Percentiles rank a stretch among this genome's conserved stretches.
Evolutionary conservation across 768 basidiomycete species (phyloP).

Genomic region (Pleurotus ostreatus): DNA sequence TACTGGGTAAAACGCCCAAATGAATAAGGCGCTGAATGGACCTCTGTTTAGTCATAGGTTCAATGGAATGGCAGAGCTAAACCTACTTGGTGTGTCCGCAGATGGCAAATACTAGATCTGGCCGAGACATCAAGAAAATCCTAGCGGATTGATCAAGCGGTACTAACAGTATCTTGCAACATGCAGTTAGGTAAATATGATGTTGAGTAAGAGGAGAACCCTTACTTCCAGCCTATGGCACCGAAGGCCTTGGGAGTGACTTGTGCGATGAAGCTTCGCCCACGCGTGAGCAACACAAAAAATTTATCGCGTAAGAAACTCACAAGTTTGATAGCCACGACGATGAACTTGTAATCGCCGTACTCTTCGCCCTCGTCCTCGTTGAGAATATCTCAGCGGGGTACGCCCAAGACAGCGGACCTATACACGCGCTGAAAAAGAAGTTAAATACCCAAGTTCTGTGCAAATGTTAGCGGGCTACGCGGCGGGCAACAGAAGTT

Average conservation of each 20-base stretch:
- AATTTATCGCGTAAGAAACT: constrained; percentile 1
- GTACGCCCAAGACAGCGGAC: constrained; percentile 42
- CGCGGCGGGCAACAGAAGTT: no score
- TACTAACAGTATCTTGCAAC: constrained; percentile 23
- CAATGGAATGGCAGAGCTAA: background rate
- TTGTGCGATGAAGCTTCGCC: constrained; percentile 38
- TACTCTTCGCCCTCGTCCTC: constrained; percentile 39
- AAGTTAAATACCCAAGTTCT: constrained; percentile 46
- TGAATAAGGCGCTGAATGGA: constrained; percentile 28
- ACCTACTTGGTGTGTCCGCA: constrained; percentile 40
- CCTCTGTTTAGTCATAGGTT: background rate
- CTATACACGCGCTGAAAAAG: constrained; percentile 43
- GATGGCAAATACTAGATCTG: constrained; percentile 42
- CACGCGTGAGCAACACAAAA: background rate
- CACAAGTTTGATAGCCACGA: constrained; percentile 45
- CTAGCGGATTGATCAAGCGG: no score
- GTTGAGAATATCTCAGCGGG: constrained; percentile 44
- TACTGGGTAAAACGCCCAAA: constrained; percentile 41
- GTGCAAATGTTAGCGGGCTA: background rate
- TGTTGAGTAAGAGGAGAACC: constrained; percentile 1
- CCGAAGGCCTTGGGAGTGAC: constrained; percentile 37
- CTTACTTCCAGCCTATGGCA: constrained; percentile 38
- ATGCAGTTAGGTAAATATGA: background rate
- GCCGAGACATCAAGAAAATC: background rate
- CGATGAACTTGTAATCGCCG: constrained; percentile 38